Base-by-base conservation (phyloP, 176 grass and related monocot species). In the Otatea glauca region DNA sequence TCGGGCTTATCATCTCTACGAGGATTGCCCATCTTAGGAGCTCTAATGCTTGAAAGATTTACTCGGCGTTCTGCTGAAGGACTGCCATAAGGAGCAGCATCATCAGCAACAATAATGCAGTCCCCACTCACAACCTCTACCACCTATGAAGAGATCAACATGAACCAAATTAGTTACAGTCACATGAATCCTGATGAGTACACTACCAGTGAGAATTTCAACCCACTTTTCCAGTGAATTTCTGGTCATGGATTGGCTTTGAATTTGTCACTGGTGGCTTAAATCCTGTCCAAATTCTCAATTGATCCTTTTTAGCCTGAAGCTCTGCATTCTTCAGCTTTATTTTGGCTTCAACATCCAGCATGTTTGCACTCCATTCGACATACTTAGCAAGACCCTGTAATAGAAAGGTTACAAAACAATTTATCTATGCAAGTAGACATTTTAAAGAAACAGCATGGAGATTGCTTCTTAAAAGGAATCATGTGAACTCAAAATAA, bases 321-420 rank as follows among this genome's bases (percentile, higher is more conserved):
- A 99, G 96, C 55, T 99, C 96, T 50, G 96, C 86, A 47, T 84
- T 80, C 75, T 99, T 99, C 59, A 99, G 45, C 81, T 89, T 93
- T 79, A 89, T 90, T 73, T 99, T 99, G 23, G 86, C 88, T 73
- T 99, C 96, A 88, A 94, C 86, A 45, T 99, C 96, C 89, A 99
- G 89, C 96, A 99, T 96, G 56, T 90, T 96, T 20, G 91, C 96
- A 88, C 96, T 99, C 96, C 96, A 99, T 56, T 99, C 96, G 3
- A 99, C 96, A 91, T 90, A 96, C 67, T 99, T 99, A 67, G 96
- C 96, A 83, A 94, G 86, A 74, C 96, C 96, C 96, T 99, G 78
- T 63, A 76, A 27, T 65, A 79, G 41, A 63, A 61, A 82, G 60
- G 75, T 54, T 76, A 48, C 16, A 84, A 62, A 70, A 76, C 38